A percentile compares a stretch with the other conserved stretches of the same genome.
phyloP scores from a whole-genome alignment of 352 stramenopile genomes.

The Pythium folliculosum region DNA sequence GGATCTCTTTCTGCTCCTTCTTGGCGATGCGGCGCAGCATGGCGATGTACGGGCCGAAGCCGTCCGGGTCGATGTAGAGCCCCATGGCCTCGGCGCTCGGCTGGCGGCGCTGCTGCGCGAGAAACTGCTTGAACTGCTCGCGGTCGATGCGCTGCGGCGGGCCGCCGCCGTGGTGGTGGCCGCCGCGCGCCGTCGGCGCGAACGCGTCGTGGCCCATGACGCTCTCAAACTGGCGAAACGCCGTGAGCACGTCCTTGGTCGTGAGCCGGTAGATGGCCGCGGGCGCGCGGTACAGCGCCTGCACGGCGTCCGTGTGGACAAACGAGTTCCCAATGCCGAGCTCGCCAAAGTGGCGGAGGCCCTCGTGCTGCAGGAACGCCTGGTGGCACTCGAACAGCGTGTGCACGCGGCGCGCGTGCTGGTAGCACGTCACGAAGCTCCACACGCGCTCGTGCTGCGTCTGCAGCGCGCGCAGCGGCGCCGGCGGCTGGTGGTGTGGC shows the following conservation, averaged over 20 bases:
- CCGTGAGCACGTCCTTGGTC: slow-evolving; percentile 65
- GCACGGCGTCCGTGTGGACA: slow-evolving; percentile 74
- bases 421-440: slow-evolving; percentile 80
- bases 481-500: slow-evolving; percentile 42
- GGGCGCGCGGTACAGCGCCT: slow-evolving; percentile 59
- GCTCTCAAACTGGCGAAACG: slow-evolving; percentile 67
- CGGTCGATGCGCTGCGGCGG: slow-evolving; percentile 61
- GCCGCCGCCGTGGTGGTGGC: slow-evolving; percentile 21
- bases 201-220: slow-evolving; percentile 72
- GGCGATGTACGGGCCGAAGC: slow-evolving; percentile 77
- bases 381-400: slow-evolving; percentile 77
- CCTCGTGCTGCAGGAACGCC: slow-evolving; percentile 68
- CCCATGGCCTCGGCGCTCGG: slow-evolving; percentile 65
- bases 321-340: slow-evolving; percentile 84
- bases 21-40: slow-evolving; percentile 75
- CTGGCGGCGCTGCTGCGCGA: slow-evolving; percentile 70
- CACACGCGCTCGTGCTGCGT: slow-evolving; percentile 74
- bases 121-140: slow-evolving; percentile 69
- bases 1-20: slow-evolving; percentile 82
- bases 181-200: not conserved
- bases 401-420: slow-evolving; percentile 69
- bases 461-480: slow-evolving; percentile 56
- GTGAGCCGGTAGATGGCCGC: slow-evolving; percentile 52
- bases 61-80: slow-evolving; percentile 56
- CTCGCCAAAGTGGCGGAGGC: slow-evolving; percentile 59